Evolutionary conservation across 768 basidiomycete genomes (phyloP), one percentile per base, ranked within the genome.

Genomic region (Suillus hirtellus): DNA sequence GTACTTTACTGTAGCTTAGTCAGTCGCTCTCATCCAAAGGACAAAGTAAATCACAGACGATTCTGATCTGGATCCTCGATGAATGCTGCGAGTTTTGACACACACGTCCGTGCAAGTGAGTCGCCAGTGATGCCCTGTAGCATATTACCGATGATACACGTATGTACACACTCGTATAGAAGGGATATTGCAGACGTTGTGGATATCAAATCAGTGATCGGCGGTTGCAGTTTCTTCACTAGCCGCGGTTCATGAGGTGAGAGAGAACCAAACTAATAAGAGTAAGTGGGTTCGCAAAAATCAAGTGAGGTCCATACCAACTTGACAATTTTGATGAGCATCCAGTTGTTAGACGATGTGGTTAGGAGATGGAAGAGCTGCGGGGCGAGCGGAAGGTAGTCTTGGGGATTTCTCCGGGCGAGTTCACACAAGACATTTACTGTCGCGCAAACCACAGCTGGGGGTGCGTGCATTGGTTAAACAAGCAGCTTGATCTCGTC

Each of bases 321-420:
- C 78, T 99, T 99, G 73, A 99, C 89, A 60, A 99, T 90, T 78
- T 99, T 99, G 76, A 99, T 99, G 64, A 99, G 84, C 93, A 99
- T 96, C 97, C 97, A 99, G 70, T 99, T 99, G 75, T 99, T 99
- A 11, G 92, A 90, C 12, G 95, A 95, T 2, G 89, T 94, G 0
- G 94, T 97, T 64, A 99, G 79, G 12, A 99, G 83, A 70, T 92
- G 93, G 75, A 99, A 99, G 60, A 99, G 76, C 68, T 92, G 92
- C 11, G 97, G 97, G 2, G 96, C 97, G 46, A 99, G 77, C 4
- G 88, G 81, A 9, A 99, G 81, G 72, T 94, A 95, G 64, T 92
- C 90, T 63, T 79, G 77, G 9, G 96, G 94, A 65, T 89, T 88
- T 52, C 84, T 81, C 63, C 93, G 85, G 14, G 93, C 90, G 43